Evolutionary conservation across 208 protist species (phyloP), one percentile per base, ranked within the genome.

Genomic region (Acanthamoeba sp.): DNA sequence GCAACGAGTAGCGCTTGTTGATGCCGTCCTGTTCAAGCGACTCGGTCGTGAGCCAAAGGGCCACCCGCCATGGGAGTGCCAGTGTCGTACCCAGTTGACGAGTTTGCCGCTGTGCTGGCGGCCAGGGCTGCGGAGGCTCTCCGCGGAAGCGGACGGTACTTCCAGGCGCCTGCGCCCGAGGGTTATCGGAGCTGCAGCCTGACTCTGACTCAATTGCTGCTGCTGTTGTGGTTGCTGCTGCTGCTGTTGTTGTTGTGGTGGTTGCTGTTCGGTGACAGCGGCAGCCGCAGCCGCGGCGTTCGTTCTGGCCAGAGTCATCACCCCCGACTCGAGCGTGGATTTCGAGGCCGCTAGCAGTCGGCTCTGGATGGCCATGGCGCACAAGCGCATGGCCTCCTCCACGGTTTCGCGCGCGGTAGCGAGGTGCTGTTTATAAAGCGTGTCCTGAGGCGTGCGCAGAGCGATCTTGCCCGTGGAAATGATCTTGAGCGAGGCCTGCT

Each of bases 401-500:
- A 93, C 71, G 27, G 3, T 36, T 29, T 82, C 40, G 32, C 59
- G 62, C 24, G 90, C 59, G 10, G 52, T 14, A 5, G 22, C 32
- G 22, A 93, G 69, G 22, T 93, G 90, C 71, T 93, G 42, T 66
- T 93, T 93, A 38, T 82, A 76, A 29, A 76, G 40, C 7, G 42
- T 14, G 36, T 93, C 90, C 22, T 91, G 55, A 16, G 85, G 85
- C 32, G 85, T 27, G 24, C 69, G 40, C 42, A 93, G 69, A 9
- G 90, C 90, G n/a, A 82, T 50, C 69, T 93, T 93, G 18, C 90
- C 71, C 10, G 71, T 66, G 24, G 90, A 84, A 12, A 93, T 93
- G 45, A 93, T 82, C 69, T 93, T 76, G 40, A 93, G 90, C 12
- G 90, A 93, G 48, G 69, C 90, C 48, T 93, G 66, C 48, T 93